Evolutionary conservation across 495 filamentous ascomycete species (phyloP).

Genomic region (Podospora anserina): DNA sequence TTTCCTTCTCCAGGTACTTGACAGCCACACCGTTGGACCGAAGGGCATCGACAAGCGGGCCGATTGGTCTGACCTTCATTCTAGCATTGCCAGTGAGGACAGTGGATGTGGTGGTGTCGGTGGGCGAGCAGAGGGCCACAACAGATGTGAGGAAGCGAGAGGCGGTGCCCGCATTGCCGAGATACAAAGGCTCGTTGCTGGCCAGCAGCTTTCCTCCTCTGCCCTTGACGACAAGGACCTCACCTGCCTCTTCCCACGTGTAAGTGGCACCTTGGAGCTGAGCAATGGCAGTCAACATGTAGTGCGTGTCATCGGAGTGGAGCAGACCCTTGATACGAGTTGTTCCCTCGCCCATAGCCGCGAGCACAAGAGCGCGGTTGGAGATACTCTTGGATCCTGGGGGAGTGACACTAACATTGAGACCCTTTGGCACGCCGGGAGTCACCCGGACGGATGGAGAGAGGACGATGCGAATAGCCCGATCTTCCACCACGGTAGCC

Average conservation of each 20-base stretch:
- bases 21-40: conserved; percentile 77
- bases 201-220: conserved; percentile 83
- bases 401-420: conserved; percentile 73
- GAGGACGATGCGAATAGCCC: conserved; percentile 78
- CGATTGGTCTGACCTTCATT: conserved; percentile 95
- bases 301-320: conserved; percentile 95
- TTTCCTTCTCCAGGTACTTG: conserved; percentile 74
- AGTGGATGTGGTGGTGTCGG: conserved; percentile 55
- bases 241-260: conserved; percentile 89
- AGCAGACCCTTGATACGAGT: conserved; percentile 88
- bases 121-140: conserved; percentile 73
- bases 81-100: conserved; percentile 89
- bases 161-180: conserved; percentile 95
- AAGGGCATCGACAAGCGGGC: conserved; percentile 88
- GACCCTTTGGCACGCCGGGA: conserved; percentile 60
- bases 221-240: conserved; percentile 83
- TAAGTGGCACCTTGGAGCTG: conserved; percentile 86
- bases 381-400: conserved; percentile 98
- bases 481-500: conserved; percentile 83
- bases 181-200: conserved; percentile 72
- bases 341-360: conserved; percentile 81
- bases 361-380: conserved; percentile 88
- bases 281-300: conserved; percentile 87
- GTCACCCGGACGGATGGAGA: conserved; percentile 73
- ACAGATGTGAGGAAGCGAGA: conserved; percentile 94